A percentile compares a stretch with the other conserved stretches of the same genome.
These are phyloP conservation scores for Corynespora cassiicola DNA, from an alignment of 2,329 filamentous ascomycete genomes.

Conservation along the genomic window DNA sequence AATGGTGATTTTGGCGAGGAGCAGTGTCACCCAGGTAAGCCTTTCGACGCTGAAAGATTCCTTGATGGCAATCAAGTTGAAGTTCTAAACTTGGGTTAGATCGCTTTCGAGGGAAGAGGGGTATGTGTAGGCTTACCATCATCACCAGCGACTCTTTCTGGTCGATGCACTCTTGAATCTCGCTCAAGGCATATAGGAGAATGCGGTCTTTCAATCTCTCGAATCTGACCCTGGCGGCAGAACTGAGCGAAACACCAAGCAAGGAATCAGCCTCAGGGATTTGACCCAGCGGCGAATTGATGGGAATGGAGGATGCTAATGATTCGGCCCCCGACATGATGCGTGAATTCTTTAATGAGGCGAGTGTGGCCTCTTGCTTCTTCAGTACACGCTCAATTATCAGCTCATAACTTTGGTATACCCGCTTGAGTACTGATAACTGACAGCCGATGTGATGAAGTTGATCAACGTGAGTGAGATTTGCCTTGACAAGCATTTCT, in stretches of 20 bases:
- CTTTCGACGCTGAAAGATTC: slow-evolving; percentile 75
- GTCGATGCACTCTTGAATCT: slow-evolving; percentile 68
- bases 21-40: slow-evolving; percentile 73
- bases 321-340: slow-evolving; percentile 42
- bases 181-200: slow-evolving; percentile 65
- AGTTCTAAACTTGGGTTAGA: slow-evolving; percentile 63
- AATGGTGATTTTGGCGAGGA: slow-evolving; percentile 77
- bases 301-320: slow-evolving; percentile 29
- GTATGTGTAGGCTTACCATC: slow-evolving; percentile 60
- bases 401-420: slow-evolving; percentile 67
- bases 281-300: slow-evolving; percentile 17
- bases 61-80: slow-evolving; percentile 78
- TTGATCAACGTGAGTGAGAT: slow-evolving; percentile 54
- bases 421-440: slow-evolving; percentile 64
- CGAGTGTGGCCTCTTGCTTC: slow-evolving; percentile 50
- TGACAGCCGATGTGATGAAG: slow-evolving; percentile 68
- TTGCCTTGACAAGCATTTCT: slow-evolving; percentile 61
- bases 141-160: slow-evolving; percentile 75
- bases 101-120: background rate
- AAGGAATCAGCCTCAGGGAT: slow-evolving; percentile 46
- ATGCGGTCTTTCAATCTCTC: slow-evolving; percentile 65
- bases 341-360: slow-evolving; percentile 53
- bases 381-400: slow-evolving; percentile 66
- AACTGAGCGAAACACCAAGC: slow-evolving; percentile 53
- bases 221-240: slow-evolving; percentile 64